phyloP scores from a whole-genome alignment of 495 filamentous ascomycete genomes.

The Xylaria intraflava region DNA sequence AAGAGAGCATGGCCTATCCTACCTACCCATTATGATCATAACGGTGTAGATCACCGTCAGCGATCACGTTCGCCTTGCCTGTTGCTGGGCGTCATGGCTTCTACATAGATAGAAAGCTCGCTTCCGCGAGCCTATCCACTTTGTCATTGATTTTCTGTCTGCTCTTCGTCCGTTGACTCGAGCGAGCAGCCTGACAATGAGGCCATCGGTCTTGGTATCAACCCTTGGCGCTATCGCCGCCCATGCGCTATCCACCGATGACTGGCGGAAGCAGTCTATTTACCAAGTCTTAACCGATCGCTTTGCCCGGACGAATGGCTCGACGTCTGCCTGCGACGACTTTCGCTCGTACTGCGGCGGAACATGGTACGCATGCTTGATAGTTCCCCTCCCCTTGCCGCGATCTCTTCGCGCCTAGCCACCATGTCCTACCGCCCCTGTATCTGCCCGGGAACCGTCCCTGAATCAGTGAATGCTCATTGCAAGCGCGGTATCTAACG shows the following conservation, averaged over 20 bases:
- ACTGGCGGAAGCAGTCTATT: slow-evolving; percentile 60
- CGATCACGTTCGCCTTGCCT: too few relatives aligned
- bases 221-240: slow-evolving; percentile 5
- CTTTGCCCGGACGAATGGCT: slow-evolving; percentile 62
- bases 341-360: slow-evolving; percentile 63
- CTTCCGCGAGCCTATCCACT: not conserved
- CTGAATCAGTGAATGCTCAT: not conserved
- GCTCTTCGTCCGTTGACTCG: not conserved
- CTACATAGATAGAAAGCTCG: not conserved
- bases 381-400: not conserved
- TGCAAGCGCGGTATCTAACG: not conserved
- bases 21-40: too few relatives aligned
- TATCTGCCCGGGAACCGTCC: not conserved
- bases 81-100: too few relatives aligned
- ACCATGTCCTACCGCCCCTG: not conserved
- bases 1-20: too few relatives aligned
- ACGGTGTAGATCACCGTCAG: too few relatives aligned
- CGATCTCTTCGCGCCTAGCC: not conserved
- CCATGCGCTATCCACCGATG: slow-evolving; percentile 29
- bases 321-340: slow-evolving; percentile 51
- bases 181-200: slow-evolving; percentile 1
- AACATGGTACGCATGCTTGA: slow-evolving; percentile 40
- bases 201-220: not conserved
- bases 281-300: slow-evolving; percentile 72
- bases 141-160: not conserved